These are phyloP conservation scores for Lojkania enalia DNA, from an alignment of 2,329 filamentous ascomycete genomes.

Conservation along the genomic window DNA sequence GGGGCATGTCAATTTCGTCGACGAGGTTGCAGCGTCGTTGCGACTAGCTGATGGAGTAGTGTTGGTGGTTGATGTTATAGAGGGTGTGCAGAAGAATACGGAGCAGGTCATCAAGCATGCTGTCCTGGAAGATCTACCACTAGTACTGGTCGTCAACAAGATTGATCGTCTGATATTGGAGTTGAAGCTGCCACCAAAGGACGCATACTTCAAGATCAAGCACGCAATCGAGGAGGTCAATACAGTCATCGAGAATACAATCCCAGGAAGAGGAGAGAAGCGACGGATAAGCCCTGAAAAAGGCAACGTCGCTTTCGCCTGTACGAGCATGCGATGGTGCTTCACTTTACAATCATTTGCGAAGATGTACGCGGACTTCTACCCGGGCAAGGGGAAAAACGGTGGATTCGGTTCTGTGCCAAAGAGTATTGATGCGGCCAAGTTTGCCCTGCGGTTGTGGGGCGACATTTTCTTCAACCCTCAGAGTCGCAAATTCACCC, in stretches of 20 bases:
- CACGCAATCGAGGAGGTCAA: constrained; percentile 99
- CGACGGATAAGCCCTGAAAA: constrained; percentile 90
- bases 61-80: constrained; percentile 91
- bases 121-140: constrained; percentile 82
- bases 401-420: constrained; percentile 40
- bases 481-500: constrained; percentile 83
- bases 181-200: constrained; percentile 87
- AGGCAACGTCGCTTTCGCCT: constrained; percentile 97
- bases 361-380: constrained; percentile 92
- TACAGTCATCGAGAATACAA: constrained; percentile 85
- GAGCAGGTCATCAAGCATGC: constrained; percentile 98
- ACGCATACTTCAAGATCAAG: constrained; percentile 98
- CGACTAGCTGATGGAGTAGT: constrained; percentile 90
- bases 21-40: constrained; percentile 88
- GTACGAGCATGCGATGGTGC: constrained; percentile 92
- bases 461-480: constrained; percentile 97
- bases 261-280: constrained; percentile 78
- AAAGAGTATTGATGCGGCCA: constrained; percentile 67
- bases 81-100: constrained; percentile 98
- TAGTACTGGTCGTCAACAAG: constrained; percentile 94
- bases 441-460: constrained; percentile 87
- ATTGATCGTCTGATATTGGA: constrained; percentile 95
- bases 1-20: constrained; percentile 97
- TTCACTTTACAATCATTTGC: constrained; percentile 94
- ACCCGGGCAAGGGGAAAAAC: constrained; percentile 59